These are phyloP conservation scores for Infundibulicybe gibba DNA, from an alignment of 768 basidiomycete genomes.

Conservation along the genomic window DNA sequence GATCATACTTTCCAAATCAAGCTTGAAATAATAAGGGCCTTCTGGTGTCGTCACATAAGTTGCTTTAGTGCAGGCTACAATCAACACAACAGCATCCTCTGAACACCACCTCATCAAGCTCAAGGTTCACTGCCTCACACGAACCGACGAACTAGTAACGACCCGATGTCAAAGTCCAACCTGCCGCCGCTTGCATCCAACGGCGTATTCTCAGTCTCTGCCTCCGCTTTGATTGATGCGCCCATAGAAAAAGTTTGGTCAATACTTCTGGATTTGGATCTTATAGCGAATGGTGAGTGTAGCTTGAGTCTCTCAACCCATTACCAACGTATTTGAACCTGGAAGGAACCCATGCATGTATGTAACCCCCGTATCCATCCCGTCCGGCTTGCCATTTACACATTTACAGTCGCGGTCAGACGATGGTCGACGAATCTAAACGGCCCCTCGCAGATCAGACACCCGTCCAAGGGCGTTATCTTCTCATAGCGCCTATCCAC, in stretches of 20 bases:
- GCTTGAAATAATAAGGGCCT: too few relatives aligned
- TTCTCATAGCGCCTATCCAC: slow-evolving; percentile 48
- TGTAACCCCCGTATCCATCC: slow-evolving; percentile 12
- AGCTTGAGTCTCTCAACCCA: too few relatives aligned
- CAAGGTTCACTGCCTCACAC: not conserved
- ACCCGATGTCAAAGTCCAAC: slow-evolving; percentile 6
- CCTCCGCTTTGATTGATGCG: slow-evolving; percentile 56
- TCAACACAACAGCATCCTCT: too few relatives aligned
- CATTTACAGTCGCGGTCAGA: slow-evolving; percentile 42
- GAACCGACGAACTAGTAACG: not conserved
- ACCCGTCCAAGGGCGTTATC: slow-evolving; percentile 41
- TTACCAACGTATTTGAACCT: not conserved
- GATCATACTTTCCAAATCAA: too few relatives aligned
- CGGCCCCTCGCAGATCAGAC: slow-evolving; percentile 43
- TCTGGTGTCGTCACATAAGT: too few relatives aligned
- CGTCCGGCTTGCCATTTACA: not conserved
- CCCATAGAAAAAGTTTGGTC: slow-evolving; percentile 60
- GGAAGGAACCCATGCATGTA: slow-evolving; percentile 69
- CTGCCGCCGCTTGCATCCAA: slow-evolving; percentile 34
- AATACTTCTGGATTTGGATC: slow-evolving; percentile 56
- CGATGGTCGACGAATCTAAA: slow-evolving; percentile 34
- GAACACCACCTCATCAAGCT: not conserved
- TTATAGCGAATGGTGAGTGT: slow-evolving; percentile 56
- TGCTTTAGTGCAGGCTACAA: too few relatives aligned
- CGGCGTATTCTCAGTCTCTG: slow-evolving; percentile 45